These are phyloP conservation scores for Didymellaceae sp. DNA, from an alignment of 2,329 filamentous ascomycete species.

Conservation along the genomic window DNA sequence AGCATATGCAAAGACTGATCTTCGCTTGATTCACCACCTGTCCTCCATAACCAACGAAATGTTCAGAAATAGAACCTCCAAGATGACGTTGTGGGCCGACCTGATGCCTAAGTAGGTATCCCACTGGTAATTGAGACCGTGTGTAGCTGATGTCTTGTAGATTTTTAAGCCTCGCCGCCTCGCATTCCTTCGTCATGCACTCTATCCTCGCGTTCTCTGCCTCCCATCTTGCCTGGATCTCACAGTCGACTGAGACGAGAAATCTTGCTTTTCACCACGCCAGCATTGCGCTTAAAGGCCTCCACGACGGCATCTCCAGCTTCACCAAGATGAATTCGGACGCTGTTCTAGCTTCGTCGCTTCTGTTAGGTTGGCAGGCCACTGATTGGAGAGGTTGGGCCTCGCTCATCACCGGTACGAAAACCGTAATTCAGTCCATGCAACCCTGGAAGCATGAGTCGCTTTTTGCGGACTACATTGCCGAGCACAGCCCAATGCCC, in stretches of 20 bases:
- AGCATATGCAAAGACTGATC: slow-evolving; percentile 75
- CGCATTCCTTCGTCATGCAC: slow-evolving; percentile 90
- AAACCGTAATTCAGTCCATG: slow-evolving; percentile 86
- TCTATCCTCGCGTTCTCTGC: slow-evolving; percentile 92
- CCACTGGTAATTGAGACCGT: not conserved
- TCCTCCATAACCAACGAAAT: slow-evolving; percentile 85
- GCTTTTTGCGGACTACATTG: slow-evolving; percentile 81
- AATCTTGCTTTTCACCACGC: slow-evolving; percentile 91
- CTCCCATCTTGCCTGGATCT: slow-evolving; percentile 89
- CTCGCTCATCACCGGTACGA: slow-evolving; percentile 69
- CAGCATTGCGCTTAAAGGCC: slow-evolving; percentile 81
- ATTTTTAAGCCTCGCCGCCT: slow-evolving; percentile 81
- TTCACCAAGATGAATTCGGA: slow-evolving; percentile 90
- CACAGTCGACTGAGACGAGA: slow-evolving; percentile 81
- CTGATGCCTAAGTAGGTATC: slow-evolving; percentile 84
- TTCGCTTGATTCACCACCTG: slow-evolving; percentile 90
- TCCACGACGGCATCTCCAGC: slow-evolving; percentile 83
- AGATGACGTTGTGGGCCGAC: slow-evolving; percentile 90
- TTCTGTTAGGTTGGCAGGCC: slow-evolving; percentile 93
- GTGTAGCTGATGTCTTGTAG: slow-evolving; percentile 55
- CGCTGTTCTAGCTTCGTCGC: slow-evolving; percentile 87
- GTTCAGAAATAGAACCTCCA: slow-evolving; percentile 75
- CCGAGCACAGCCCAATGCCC: slow-evolving; percentile 66
- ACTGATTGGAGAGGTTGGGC: slow-evolving; percentile 96
- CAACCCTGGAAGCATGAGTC: slow-evolving; percentile 90